phyloP scores from a whole-genome alignment of 2,329 filamentous ascomycete genomes.

The Ophiocordyceps camponoti-leonardi region DNA sequence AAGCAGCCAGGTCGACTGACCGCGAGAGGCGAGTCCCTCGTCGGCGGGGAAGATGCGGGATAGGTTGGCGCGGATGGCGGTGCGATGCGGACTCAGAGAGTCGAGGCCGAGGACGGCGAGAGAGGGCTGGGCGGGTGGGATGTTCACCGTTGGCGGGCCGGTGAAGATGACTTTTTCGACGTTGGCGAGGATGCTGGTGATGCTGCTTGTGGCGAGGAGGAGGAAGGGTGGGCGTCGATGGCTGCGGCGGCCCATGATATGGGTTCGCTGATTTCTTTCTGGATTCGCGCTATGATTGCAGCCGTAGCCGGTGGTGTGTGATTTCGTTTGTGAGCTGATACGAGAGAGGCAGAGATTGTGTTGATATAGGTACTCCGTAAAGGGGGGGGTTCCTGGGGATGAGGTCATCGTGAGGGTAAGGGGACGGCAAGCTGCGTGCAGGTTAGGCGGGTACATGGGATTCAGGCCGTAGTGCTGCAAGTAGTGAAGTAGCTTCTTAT shows the following conservation, averaged over 20 bases:
- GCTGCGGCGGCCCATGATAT: neutral
- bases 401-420: neutral
- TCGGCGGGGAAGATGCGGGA: constrained; percentile 54
- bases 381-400: neutral
- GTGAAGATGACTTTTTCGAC: constrained; percentile 85
- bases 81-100: constrained; percentile 39
- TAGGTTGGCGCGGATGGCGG: constrained; percentile 44
- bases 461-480: too few relatives aligned
- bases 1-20: constrained; percentile 48
- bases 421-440: neutral
- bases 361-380: too few relatives aligned
- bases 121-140: constrained; percentile 24
- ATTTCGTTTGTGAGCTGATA: neutral
- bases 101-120: constrained; percentile 43
- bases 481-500: too few relatives aligned
- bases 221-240: constrained; percentile 1
- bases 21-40: constrained; percentile 21
- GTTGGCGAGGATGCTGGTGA: constrained; percentile 38
- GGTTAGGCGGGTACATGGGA: neutral
- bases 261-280: neutral
- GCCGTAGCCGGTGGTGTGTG: too few relatives aligned
- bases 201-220: constrained; percentile 5
- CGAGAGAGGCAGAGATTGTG: too few relatives aligned
- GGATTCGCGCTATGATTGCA: neutral
- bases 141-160: constrained; percentile 40